Base-by-base conservation (phyloP, 805 yeast genomes). In the Torulaspora microellipsoides region DNA sequence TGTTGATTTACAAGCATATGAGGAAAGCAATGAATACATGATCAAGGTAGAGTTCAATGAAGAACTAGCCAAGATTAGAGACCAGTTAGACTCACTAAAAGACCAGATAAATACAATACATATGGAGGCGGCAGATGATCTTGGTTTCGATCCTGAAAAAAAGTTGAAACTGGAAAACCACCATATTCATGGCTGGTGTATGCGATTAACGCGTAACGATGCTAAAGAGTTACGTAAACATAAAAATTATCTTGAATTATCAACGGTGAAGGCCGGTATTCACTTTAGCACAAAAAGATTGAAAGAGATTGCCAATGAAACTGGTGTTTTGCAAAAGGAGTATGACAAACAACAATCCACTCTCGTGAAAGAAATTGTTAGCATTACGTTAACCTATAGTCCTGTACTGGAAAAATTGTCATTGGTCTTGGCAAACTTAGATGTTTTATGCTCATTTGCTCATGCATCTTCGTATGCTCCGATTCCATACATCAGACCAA, bases 251-350 rank as follows among this genome's bases (percentile, higher is more conserved):
- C 75, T 75, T 40, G 97, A 93, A 62, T 70, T 91, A 34, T 85
- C 89, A 40, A 91, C 97, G 0, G 95, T 88, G 27, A 93, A 93
- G 61, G 95, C 96, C 1, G 99, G 99, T 45, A 91, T 91, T 4
- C 88, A 75, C 62, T 93, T 93, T 71, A 88, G 96, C 8, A 87
- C 95, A 1, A 64, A 70, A 34, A 73, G 74, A 48, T 69, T 93
- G 53, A 71, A 77, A 33, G 70, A 73, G n/a, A 68, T 81, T 29
- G 80, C 89, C 11, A 67, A 70, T 30, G 77, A 80, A 45, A 81
- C 80, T 53, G 66, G 68, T 11, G 77, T 78, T 35, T 68, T 83
- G 17, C 80, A 81, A 47, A 70, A 73, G 11, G 83, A 81, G 45
- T 91, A 91, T 62, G 80, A 83, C 48, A 69, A 68, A 42, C 83